Percentiles rank a stretch among this genome's conserved stretches.
Conservation (phyloP, 139 green algal genomes). For the Coelastrella sp. region DNA sequence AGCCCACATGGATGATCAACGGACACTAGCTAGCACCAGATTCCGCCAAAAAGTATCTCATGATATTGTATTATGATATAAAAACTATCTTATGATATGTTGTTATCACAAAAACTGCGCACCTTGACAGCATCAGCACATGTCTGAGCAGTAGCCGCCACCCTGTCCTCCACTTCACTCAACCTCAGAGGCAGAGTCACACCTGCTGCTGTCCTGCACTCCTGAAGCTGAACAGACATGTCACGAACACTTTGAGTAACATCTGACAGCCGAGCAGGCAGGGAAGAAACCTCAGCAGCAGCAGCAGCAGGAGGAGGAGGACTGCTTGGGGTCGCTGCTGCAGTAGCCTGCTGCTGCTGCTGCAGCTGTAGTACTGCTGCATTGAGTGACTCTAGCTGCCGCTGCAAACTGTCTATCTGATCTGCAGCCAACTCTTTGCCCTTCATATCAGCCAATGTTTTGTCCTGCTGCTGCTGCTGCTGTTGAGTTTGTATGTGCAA, state of each 20-base stretch:
- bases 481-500: slow-evolving; percentile 7
- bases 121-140: slow-evolving; percentile 49
- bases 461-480: not conserved
- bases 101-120: not conserved
- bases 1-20: no score
- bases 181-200: slow-evolving; percentile 29
- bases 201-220: not conserved
- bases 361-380: not conserved
- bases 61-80: no score
- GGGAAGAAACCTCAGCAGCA: not conserved
- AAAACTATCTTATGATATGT: no score
- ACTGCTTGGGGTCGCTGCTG: no score
- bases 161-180: slow-evolving; percentile 31
- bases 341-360: not conserved
- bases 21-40: no score
- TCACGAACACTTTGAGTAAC: not conserved
- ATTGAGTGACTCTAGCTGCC: not conserved
- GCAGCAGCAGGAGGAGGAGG: not conserved
- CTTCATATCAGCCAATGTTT: not conserved
- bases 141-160: slow-evolving; percentile 42
- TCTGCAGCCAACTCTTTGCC: not conserved
- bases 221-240: slow-evolving; percentile 19
- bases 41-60: no score
- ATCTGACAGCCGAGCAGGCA: not conserved
- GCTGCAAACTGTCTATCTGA: not conserved